Conservation (phyloP, 1,284 basidiomycete genomes). For the Sanghuangporus sanghuang region DNA sequence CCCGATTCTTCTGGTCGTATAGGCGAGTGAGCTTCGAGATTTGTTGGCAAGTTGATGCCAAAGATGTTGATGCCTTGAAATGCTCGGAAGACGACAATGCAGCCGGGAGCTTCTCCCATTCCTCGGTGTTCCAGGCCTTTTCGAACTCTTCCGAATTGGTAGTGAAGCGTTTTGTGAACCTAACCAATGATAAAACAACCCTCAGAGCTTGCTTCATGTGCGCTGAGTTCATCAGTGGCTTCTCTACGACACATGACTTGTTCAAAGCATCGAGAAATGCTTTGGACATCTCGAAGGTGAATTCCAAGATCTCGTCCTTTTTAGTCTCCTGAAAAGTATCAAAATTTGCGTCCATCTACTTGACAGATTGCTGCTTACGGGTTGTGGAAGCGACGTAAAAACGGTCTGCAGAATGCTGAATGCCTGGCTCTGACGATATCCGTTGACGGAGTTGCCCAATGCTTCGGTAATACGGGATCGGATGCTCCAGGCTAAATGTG, state of each 20-base stretch:
- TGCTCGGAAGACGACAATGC: conserved; percentile 35
- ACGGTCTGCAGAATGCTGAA: conserved; percentile 71
- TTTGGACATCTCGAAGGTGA: conserved; percentile 48
- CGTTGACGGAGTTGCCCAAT: conserved; percentile 59
- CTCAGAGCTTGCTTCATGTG: conserved; percentile 82
- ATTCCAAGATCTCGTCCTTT: conserved; percentile 39
- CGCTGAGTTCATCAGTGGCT: conserved; percentile 48
- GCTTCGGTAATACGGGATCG: conserved; percentile 54
- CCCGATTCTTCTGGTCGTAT: conserved; percentile 15
- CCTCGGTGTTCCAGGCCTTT: conserved; percentile 39
- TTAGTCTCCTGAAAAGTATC: conserved; percentile 20
- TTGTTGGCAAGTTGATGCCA: conserved; percentile 48
- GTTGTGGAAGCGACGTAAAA: conserved; percentile 40
- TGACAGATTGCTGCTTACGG: conserved; percentile 8
- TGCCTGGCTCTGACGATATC: conserved; percentile 71
- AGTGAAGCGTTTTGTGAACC: conserved; percentile 52
- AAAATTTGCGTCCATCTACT: not conserved
- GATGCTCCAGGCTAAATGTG: conserved; percentile 63
- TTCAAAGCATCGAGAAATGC: conserved; percentile 48
- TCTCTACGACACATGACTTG: conserved; percentile 42
- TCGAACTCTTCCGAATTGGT: conserved; percentile 25
- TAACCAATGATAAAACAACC: conserved; percentile 58
- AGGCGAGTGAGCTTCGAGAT: conserved; percentile 26
- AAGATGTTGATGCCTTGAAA: conserved; percentile 39
- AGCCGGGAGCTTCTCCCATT: conserved; percentile 35